Evolutionary conservation across 805 yeast species (phyloP).

Genomic region (Zygotorulaspora florentina): DNA sequence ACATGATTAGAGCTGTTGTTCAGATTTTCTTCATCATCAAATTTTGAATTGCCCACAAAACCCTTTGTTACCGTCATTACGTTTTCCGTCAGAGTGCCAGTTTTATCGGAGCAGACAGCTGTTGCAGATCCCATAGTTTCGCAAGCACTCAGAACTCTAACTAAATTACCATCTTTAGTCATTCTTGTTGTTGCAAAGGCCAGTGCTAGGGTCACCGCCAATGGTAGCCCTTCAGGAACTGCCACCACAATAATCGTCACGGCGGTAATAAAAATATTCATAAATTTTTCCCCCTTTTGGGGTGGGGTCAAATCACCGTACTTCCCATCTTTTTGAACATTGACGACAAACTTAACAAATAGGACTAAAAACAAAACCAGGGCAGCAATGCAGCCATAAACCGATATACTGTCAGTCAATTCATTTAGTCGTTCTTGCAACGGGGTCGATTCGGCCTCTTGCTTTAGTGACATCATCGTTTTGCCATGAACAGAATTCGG

Average conservation of each 20-base stretch:
- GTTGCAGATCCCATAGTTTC: constrained; percentile 99
- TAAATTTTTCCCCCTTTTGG: constrained; percentile 76
- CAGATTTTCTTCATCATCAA: constrained; percentile 42
- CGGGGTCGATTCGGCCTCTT: constrained; percentile 83
- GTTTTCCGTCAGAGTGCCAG: constrained; percentile 95
- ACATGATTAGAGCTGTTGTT: constrained; percentile 7
- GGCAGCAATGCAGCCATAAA: constrained; percentile 86
- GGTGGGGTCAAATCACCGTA: constrained; percentile 50
- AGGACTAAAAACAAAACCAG: constrained; percentile 73
- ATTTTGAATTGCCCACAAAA: constrained; percentile 52
- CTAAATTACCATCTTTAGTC: constrained; percentile 94
- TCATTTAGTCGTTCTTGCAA: constrained; percentile 74
- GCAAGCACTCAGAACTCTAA: constrained; percentile 88
- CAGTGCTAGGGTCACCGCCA: constrained; percentile 93
- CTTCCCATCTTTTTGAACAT: constrained; percentile 38
- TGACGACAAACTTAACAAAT: constrained; percentile 65
- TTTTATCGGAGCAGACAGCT: constrained; percentile 93
- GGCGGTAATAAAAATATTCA: constrained; percentile 84
- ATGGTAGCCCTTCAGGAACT: constrained; percentile 98
- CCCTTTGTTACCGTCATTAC: constrained; percentile 87
- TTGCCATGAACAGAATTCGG: constrained; percentile 84
- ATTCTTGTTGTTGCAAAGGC: constrained; percentile 98
- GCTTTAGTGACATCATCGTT: constrained; percentile 75
- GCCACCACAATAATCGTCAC: constrained; percentile 95
- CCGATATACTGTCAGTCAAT: constrained; percentile 92